Base-by-base conservation (phyloP, 805 yeast genomes). In the Nakazawaea laoshanensis region DNA sequence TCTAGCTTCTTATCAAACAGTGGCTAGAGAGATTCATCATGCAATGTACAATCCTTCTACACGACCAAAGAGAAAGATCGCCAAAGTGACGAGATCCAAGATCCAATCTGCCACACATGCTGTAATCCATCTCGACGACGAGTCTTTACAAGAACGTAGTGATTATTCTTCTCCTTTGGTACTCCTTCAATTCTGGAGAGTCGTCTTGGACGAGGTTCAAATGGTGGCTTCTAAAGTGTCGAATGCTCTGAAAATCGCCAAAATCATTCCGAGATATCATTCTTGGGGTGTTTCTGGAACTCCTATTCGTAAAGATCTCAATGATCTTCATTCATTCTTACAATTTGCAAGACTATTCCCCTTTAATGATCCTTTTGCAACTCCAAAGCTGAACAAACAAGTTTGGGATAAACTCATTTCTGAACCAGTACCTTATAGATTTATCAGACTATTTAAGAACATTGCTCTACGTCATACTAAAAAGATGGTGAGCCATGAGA, bases 221-320 rank as follows among this genome's bases (percentile, higher is more conserved):
- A 83, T 88, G 88, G 81, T 92, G 3, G 76, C 85, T 6, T 67
- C 71, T 3, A 78, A 78, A 15, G 65, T 74, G 3, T 72, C 89
- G 1, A 72, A 82, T 33, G 85, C 92, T 2, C 86, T 95, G 14
- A 75, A 71, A 36, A 83, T 87, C 36, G 86, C 95, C 0, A 63
- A 82, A 3, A 58, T 83, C 23, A 71, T 92, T 17, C 89, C 95
- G 4, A 64, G 95, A 33, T 70, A 74, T 29, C 96, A 92, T 56
- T 76, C 95, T 0, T 92, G 97, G 97, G 96, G 95, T 11, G 96
- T 88, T 1, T 84, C 95, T 1, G 98, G 98, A 5, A 92, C 98
- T 0, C 94, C 96, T 0, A 79, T 87, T 11, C 75, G 77, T 42
- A 70, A 70, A 40, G 66, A 73, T 24, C 55, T 82, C 26, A 52